Conservation (phyloP, 1,284 basidiomycete genomes). For the Rhodotorula sp. region DNA sequence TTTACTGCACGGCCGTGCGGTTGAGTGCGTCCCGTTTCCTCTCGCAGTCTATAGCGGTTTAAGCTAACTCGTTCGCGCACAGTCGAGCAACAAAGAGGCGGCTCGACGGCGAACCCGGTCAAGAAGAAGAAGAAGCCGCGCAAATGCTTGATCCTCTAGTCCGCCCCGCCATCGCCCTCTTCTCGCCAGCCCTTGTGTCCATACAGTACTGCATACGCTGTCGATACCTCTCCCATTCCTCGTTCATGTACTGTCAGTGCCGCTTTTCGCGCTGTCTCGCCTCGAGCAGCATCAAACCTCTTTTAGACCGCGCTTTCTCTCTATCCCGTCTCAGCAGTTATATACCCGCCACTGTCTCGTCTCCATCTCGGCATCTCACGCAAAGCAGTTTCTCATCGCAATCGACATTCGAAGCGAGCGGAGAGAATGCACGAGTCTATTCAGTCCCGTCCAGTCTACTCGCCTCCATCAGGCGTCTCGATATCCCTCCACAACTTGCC, state of each 20-base stretch:
- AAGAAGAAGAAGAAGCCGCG: constrained; percentile 46
- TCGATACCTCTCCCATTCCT: background rate
- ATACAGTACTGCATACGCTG: background rate
- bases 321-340: background rate
- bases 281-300: too few species aligned
- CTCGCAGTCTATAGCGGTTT: background rate
- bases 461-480: constrained; percentile 12
- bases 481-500: constrained; percentile 29
- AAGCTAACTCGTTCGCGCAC: background rate
- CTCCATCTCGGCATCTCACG: too few species aligned
- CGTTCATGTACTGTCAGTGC: background rate
- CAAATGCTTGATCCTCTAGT: constrained; percentile 47
- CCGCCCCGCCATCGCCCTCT: background rate
- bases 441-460: background rate
- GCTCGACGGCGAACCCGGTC: constrained; percentile 34
- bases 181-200: background rate
- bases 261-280: too few species aligned
- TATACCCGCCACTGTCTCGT: background rate
- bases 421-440: too few species aligned
- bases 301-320: background rate
- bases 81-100: constrained; percentile 47
- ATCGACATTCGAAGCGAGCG: too few species aligned
- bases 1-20: constrained; percentile 49
- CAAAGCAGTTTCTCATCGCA: too few species aligned
- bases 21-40: constrained; percentile 26